These are phyloP conservation scores for Elongisporangium prolatum DNA, from an alignment of 352 stramenopile species.

Conservation along the genomic window DNA sequence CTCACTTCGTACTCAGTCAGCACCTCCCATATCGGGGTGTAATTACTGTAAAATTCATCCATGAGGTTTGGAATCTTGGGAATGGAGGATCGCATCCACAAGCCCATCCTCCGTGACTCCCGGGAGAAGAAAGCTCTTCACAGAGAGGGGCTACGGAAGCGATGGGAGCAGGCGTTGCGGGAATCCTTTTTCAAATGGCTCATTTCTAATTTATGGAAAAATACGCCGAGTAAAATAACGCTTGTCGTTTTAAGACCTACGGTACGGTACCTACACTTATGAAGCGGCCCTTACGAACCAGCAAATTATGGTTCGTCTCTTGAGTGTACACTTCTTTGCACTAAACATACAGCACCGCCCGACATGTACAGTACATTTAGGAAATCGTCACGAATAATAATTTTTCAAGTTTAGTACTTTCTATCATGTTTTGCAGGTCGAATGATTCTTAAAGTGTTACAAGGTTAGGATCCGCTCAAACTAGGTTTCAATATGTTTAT, in stretches of 20 bases:
- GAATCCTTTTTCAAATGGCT: not conserved
- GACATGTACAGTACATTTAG: not conserved
- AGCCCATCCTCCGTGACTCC: not conserved
- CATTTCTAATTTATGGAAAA: not conserved
- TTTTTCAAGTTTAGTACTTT: not conserved
- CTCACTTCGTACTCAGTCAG: not conserved
- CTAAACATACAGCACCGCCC: not conserved
- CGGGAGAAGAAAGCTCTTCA: not conserved
- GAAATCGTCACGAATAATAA: not conserved
- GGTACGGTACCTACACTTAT: not conserved
- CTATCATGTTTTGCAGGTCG: not conserved
- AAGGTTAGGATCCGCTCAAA: too few species aligned
- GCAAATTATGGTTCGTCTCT: not conserved
- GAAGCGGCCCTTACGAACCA: not conserved
- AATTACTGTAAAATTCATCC: not conserved
- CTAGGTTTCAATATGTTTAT: too few species aligned
- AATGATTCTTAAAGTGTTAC: not conserved
- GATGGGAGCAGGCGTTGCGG: not conserved
- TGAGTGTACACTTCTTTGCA: not conserved
- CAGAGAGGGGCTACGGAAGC: not conserved
- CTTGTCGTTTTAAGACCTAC: not conserved
- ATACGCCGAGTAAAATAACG: not conserved
- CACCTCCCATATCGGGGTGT: not conserved
- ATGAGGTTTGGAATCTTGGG: not conserved
- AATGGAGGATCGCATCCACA: not conserved